Conservation (phyloP, 257 asterid genomes). For the Gentiana dahurica region DNA sequence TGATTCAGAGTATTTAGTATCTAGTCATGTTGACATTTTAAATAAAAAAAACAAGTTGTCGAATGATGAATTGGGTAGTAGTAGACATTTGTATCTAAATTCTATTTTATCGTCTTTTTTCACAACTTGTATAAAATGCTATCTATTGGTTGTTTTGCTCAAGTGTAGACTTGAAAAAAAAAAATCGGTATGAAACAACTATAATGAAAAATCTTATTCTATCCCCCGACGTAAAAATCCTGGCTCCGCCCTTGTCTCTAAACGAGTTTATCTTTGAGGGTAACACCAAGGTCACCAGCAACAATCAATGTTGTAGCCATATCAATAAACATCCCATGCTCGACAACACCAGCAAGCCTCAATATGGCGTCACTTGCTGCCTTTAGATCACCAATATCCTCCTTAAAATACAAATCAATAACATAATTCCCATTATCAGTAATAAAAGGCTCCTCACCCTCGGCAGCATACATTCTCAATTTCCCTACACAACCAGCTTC, state of each 20-base stretch:
- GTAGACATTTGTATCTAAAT: too few relatives aligned
- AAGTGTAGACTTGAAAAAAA: too few relatives aligned
- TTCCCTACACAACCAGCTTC: slow-evolving; percentile 29
- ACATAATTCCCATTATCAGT: slow-evolving; percentile 30
- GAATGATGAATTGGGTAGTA: too few relatives aligned
- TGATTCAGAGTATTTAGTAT: too few relatives aligned
- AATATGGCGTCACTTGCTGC: slow-evolving; percentile 28
- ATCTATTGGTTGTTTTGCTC: too few relatives aligned
- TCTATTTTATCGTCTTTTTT: too few relatives aligned
- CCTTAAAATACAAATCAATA: slow-evolving; percentile 24
- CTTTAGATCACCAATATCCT: slow-evolving; percentile 24
- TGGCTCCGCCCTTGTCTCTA: slow-evolving; percentile 2
- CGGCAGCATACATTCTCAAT: slow-evolving; percentile 12
- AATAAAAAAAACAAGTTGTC: too few relatives aligned
- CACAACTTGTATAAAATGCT: too few relatives aligned
- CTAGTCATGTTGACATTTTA: too few relatives aligned
- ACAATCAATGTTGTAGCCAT: slow-evolving; percentile 34
- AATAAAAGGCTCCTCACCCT: slow-evolving; percentile 12
- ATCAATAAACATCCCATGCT: slow-evolving; percentile 34
- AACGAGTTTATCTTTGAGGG: slow-evolving; percentile 16
- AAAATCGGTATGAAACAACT: too few relatives aligned
- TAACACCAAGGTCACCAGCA: slow-evolving; percentile 29
- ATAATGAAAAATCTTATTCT: too few relatives aligned
- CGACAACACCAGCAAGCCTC: slow-evolving; percentile 38
- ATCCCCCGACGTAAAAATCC: neutral